A percentile compares a stretch with the other conserved stretches of the same genome.
Evolutionary conservation across 1,284 basidiomycete genomes (phyloP).

Genomic region (Rugosomyces carneus): DNA sequence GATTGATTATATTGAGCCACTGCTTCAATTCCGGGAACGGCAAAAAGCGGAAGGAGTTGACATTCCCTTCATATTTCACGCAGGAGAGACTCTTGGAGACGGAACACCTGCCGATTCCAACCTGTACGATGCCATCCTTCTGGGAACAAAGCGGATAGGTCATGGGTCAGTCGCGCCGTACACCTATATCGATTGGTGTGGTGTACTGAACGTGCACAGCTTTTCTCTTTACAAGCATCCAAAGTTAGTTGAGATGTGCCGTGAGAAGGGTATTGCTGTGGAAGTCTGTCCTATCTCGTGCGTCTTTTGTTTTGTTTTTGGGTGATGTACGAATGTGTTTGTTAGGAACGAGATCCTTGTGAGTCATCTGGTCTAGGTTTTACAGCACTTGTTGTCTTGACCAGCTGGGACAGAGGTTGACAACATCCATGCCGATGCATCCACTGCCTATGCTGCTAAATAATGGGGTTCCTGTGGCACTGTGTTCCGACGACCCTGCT

Average conservation of each 20-base stretch:
- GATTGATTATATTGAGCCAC: slow-evolving; percentile 55
- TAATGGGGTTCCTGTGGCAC: slow-evolving; percentile 60
- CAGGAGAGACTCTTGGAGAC: slow-evolving; percentile 73
- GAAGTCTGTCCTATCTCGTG: slow-evolving; percentile 73
- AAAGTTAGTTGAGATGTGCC: slow-evolving; percentile 59
- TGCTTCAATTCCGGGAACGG: slow-evolving; percentile 55
- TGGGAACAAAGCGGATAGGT: slow-evolving; percentile 75
- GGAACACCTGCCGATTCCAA: slow-evolving; percentile 67
- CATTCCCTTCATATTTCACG: slow-evolving; percentile 77
- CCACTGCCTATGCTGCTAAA: slow-evolving; percentile 63
- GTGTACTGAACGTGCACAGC: slow-evolving; percentile 26
- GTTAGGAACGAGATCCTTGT: slow-evolving; percentile 65
- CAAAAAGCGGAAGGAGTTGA: slow-evolving; percentile 53
- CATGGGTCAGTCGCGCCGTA: slow-evolving; percentile 50
- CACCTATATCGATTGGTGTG: not conserved
- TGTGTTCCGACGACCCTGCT: slow-evolving; percentile 70
- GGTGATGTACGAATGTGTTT: not conserved
- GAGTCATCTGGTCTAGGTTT: slow-evolving; percentile 10
- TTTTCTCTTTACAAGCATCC: slow-evolving; percentile 73
- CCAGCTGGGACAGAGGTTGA: slow-evolving; percentile 47
- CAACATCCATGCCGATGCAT: slow-evolving; percentile 72
- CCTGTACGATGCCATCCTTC: slow-evolving; percentile 70
- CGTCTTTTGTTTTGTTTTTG: slow-evolving; percentile 20
- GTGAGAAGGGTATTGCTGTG: slow-evolving; percentile 55
- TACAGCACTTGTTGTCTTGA: not conserved